These are phyloP conservation scores for Sphaerostilbella broomeana DNA, from an alignment of 2,329 filamentous ascomycete genomes.

Conservation along the genomic window DNA sequence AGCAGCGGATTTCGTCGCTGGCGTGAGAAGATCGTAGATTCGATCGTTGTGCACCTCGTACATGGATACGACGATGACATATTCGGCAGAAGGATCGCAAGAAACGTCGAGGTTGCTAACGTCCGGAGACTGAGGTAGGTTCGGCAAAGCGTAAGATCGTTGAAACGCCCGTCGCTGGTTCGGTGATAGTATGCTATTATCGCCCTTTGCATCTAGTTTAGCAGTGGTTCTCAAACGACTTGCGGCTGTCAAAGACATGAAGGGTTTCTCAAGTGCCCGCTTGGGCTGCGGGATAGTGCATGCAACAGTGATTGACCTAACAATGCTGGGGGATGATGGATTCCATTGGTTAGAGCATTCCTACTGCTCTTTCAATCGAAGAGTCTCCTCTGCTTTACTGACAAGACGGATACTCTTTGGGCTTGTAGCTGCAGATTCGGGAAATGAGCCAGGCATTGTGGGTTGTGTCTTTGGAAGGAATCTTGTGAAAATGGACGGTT, in stretches of 20 bases:
- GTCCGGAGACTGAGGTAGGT: constrained; percentile 66
- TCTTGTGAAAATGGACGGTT: constrained; percentile 17
- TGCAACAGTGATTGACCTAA: constrained; percentile 19
- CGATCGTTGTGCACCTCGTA: constrained; percentile 99
- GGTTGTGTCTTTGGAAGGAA: background rate
- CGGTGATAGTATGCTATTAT: constrained; percentile 39
- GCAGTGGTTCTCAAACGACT: constrained; percentile 38
- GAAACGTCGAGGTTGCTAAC: constrained; percentile 63
- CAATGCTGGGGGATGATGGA: constrained; percentile 14
- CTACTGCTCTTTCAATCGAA: constrained; percentile 25
- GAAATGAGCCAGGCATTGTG: constrained; percentile 25
- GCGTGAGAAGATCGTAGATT: constrained; percentile 85
- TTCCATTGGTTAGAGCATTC: constrained; percentile 18
- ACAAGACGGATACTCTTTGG: constrained; percentile 42
- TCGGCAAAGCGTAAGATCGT: constrained; percentile 44
- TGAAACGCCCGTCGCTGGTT: constrained; percentile 58
- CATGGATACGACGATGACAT: constrained; percentile 89
- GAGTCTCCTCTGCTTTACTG: constrained; percentile 21
- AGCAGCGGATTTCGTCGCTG: constrained; percentile 49
- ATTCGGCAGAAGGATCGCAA: constrained; percentile 59
- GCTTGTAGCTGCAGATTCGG: constrained; percentile 24
- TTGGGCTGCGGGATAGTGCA: constrained; percentile 26
- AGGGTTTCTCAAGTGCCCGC: constrained; percentile 25
- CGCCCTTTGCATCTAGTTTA: constrained; percentile 45
- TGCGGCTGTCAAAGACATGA: constrained; percentile 42